A percentile compares a stretch with the other conserved stretches of the same genome.
These are phyloP conservation scores for Curvularia verruculosa DNA, from an alignment of 2,329 filamentous ascomycete species.

Conservation along the genomic window DNA sequence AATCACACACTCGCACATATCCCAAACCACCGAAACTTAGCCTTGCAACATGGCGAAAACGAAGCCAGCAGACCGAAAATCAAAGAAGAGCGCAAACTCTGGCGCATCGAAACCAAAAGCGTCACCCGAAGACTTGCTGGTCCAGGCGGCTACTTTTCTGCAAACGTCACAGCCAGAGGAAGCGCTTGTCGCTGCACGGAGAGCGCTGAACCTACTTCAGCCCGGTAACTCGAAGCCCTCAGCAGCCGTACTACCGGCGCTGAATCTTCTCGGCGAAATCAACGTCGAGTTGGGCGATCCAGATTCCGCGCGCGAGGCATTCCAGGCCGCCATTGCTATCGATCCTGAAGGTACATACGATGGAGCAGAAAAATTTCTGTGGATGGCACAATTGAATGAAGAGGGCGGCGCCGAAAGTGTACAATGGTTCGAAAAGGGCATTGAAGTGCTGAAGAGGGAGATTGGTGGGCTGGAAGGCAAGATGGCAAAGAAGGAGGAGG, in stretches of 20 bases:
- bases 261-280: constrained; percentile 82
- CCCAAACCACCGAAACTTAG: constrained; percentile 2
- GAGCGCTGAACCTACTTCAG: constrained; percentile 58
- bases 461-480: constrained; percentile 67
- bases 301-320: constrained; percentile 73
- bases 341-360: constrained; percentile 83
- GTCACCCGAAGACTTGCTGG: constrained; percentile 62
- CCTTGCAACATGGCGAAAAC: constrained; percentile 57
- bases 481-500: constrained; percentile 43
- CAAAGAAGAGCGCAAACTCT: constrained; percentile 43
- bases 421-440: constrained; percentile 69
- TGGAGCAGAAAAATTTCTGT: constrained; percentile 91
- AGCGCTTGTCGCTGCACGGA: constrained; percentile 61
- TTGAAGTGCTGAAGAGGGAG: constrained; percentile 72
- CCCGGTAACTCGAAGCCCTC: constrained; percentile 44
- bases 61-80: constrained; percentile 54
- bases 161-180: constrained; percentile 64
- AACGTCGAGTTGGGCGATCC: constrained; percentile 82
- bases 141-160: constrained; percentile 62
- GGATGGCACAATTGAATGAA: constrained; percentile 85
- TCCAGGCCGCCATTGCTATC: constrained; percentile 73
- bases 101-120: constrained; percentile 54
- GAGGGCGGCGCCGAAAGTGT: constrained; percentile 66
- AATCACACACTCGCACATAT: not conserved
- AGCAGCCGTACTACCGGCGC: constrained; percentile 64